These are phyloP conservation scores for Salmacisia buchloeana DNA, from an alignment of 1,284 basidiomycete species.

Conservation along the genomic window DNA sequence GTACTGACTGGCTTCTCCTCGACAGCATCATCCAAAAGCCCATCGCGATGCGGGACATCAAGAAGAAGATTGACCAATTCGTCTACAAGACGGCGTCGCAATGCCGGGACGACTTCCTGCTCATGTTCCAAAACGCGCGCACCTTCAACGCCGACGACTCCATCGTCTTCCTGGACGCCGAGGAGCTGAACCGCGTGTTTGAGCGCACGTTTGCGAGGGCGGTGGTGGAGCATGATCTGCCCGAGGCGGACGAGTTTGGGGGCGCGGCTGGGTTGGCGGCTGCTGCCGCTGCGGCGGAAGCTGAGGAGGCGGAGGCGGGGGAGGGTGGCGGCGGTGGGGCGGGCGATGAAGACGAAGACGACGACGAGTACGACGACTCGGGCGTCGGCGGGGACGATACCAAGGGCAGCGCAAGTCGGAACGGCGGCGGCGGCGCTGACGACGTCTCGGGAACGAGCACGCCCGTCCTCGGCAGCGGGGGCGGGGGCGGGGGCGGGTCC, in stretches of 20 bases:
- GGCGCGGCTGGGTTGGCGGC: not conserved
- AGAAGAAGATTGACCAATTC: constrained; percentile 69
- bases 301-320: not conserved
- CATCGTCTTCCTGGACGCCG: constrained; percentile 85
- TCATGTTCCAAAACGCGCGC: constrained; percentile 89
- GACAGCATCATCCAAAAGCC: constrained; percentile 68
- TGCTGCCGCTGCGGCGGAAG: not conserved
- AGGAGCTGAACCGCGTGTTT: constrained; percentile 44
- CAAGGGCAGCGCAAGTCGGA: not conserved
- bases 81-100: constrained; percentile 70
- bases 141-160: constrained; percentile 60
- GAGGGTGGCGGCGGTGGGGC: not conserved
- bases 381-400: not conserved
- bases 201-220: constrained; percentile 37
- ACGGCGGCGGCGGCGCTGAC: too few species aligned
- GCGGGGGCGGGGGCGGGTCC: not conserved
- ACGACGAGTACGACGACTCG: constrained; percentile 10
- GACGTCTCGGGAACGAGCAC: not conserved
- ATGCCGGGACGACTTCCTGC: constrained; percentile 72
- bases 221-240: constrained; percentile 29
- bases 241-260: constrained; percentile 19
- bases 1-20: not conserved
- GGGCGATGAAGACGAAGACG: not conserved
- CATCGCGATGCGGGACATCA: constrained; percentile 80
- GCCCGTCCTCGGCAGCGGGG: not conserved